Base-by-base conservation (phyloP, 306 rosid genomes). In the Inga oerstediana region DNA sequence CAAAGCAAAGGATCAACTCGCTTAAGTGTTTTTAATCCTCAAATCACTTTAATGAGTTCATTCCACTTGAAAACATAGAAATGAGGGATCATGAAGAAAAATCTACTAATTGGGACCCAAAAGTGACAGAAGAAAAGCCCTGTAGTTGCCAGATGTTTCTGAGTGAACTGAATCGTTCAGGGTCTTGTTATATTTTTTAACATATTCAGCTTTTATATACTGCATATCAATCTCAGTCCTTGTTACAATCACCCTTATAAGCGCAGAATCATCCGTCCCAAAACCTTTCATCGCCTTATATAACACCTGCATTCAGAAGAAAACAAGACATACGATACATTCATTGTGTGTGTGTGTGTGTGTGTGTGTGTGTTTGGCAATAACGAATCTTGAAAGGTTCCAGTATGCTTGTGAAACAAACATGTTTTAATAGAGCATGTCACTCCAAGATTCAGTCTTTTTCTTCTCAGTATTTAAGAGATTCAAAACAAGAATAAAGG, bases 221-320 rank as follows among this genome's bases (percentile, higher is more conserved):
- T 83, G 94, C 89, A 94, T 88, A 78, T 94, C 97, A 19, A 88
- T 80, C 85, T 94, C 94, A 48, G 90, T 59, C 77, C 97, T 93
- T 46, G 98, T 88, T 77, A 91, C 91, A 79, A 93, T 86, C 44
- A 91, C 89, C 80, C 94, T 87, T 52, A 88, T 81, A 13, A 94
- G 88, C 5, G 87, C 81, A 0, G 79, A 16, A 79, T 94, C 98
- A 69, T 92, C 79, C 0, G 97, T 94, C 46, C 98, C 98, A 85
- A 93, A 24, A 45, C 97, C 97, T 82, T 90, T 90, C 93, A 93
- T 94, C 1, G 98, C 86, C 82, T 92, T 91, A 59, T 22, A 84
- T 54, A 93, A 84, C 16, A 91, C 88, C 98, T 94, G 81, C 46
- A 77, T 79, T 39, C 66, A 13, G 49, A 66, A 67, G 78, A 82